These are phyloP conservation scores for Globisporangium nunn DNA, from an alignment of 352 stramenopile genomes.

Conservation along the genomic window DNA sequence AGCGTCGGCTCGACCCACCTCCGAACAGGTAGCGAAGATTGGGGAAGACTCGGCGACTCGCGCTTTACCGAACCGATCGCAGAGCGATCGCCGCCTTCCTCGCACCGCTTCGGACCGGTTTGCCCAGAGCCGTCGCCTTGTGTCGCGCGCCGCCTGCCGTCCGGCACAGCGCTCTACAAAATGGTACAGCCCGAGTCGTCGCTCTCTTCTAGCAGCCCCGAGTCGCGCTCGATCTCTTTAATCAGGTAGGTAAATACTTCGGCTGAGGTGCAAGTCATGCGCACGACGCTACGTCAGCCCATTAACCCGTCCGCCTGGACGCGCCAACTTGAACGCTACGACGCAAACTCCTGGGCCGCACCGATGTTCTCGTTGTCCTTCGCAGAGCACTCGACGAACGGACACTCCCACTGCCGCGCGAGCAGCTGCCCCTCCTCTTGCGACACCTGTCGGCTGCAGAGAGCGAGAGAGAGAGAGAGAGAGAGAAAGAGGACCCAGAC, in stretches of 20 bases:
- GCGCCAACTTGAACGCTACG: not conserved
- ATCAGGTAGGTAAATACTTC: conserved; percentile 89
- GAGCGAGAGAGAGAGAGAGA: too few relatives aligned
- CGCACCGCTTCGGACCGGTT: not conserved
- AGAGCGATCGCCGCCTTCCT: not conserved
- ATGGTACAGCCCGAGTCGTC: conserved; percentile 69
- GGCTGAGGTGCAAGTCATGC: conserved; percentile 24
- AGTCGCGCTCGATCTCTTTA: conserved; percentile 87
- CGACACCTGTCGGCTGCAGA: conserved; percentile 55
- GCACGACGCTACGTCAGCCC: not conserved
- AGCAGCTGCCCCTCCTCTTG: conserved; percentile 84
- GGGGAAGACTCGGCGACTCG: not conserved
- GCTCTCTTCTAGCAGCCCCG: conserved; percentile 78
- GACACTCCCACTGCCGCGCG: conserved; percentile 87
- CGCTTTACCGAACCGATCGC: not conserved
- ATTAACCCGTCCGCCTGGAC: not conserved
- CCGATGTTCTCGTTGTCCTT: conserved; percentile 90
- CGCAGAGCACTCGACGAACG: conserved; percentile 94
- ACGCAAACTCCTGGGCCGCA: conserved; percentile 24
- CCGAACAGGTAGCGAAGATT: not conserved
- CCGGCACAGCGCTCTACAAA: conserved; percentile 31
- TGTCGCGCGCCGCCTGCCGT: not conserved
- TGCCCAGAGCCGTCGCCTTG: not conserved
- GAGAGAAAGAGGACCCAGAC: not conserved
- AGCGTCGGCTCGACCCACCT: not conserved